Evolutionary conservation across 2,329 filamentous ascomycete genomes (phyloP), one percentile per base, ranked within the genome.

Genomic region (Colletotrichum sublineola): DNA sequence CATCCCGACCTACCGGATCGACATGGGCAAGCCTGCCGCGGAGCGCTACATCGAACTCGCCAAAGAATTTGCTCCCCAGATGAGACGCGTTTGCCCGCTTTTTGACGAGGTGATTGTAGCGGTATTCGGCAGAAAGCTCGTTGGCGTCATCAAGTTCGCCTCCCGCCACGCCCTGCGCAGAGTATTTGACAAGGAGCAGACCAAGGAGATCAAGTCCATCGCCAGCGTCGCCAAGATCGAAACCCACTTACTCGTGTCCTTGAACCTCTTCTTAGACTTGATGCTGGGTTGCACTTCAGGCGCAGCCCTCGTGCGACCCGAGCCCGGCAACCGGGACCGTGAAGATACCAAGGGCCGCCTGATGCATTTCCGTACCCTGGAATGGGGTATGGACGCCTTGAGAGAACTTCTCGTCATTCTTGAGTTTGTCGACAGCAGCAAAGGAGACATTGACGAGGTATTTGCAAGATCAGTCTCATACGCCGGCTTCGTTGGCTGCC

Each of bases 271-370:
- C 2, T 82, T 92, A 0, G 90, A 92, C 77, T 80, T 87, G 7
- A 82, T 92, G 61, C 87, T 92, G 83, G 89, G 89, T 2, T 92
- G 90, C 77, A 91, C 89, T 0, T 89, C 88, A 73, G 88, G 88
- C 12, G 52, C 61, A 6, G 55, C 38, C 1, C 44, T 69, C 42
- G 64, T 63, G 56, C 36, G 33, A 8, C 33, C 31, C 31, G 18
- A 9, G 14, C 18, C 40, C 5, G 20, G 7, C n/a, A 15, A 38
- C 8, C 9, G 38, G 8, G 18, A 18, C 12, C 36, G 8, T 3
- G 11, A 36, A 3, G 24, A n/a, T 29, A n/a, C 11, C 36, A 46
- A 40, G 24, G 74, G 56, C 42, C 61, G 81, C 46, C 84, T 88
- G 82, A 78, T 87, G 78, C 86, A 88, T 78, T 88, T 88, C 72